Percentiles rank a stretch among this genome's conserved stretches.
Conservation (phyloP, 768 basidiomycete species). For the Lactarius pseudohatsudake region DNA sequence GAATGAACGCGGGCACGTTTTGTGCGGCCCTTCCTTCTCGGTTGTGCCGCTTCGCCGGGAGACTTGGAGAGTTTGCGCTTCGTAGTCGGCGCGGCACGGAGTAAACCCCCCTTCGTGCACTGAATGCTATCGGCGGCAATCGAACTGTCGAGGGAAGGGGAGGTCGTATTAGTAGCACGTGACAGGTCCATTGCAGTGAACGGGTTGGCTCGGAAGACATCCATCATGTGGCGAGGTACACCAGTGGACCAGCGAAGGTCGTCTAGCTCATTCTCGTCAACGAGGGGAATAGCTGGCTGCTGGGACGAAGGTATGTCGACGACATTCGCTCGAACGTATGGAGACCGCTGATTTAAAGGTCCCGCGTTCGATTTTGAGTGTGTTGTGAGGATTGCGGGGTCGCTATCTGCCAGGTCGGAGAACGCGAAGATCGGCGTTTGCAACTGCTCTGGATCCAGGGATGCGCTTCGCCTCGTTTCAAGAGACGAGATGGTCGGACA, state of each 20-base stretch:
- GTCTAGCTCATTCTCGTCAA: slow-evolving; percentile 12
- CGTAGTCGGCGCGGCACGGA: not conserved
- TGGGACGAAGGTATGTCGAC: not conserved
- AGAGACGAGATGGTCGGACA: slow-evolving; percentile 19
- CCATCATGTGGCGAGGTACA: slow-evolving; percentile 28
- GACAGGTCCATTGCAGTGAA: slow-evolving; percentile 7
- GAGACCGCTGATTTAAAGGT: not conserved
- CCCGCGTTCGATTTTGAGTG: not conserved
- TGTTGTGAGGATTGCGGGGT: not conserved
- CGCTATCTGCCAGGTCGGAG: not conserved
- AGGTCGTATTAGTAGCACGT: not conserved
- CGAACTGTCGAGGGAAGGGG: slow-evolving; percentile 9
- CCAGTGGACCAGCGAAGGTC: slow-evolving; percentile 23
- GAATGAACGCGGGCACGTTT: slow-evolving; percentile 26
- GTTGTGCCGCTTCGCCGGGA: slow-evolving; percentile 7
- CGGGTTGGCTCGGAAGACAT: slow-evolving; percentile 28
- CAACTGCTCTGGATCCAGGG: slow-evolving; percentile 4
- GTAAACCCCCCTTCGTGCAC: not conserved
- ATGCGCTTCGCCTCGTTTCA: slow-evolving; percentile 10
- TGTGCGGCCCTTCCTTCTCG: slow-evolving; percentile 20
- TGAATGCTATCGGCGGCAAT: not conserved
- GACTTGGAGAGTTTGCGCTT: slow-evolving; percentile 18
- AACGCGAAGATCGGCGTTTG: slow-evolving; percentile 14
- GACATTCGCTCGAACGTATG: not conserved
- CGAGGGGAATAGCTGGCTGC: not conserved